These are phyloP conservation scores for Marasmius sp. DNA, from an alignment of 1,284 basidiomycete species.

Conservation along the genomic window DNA sequence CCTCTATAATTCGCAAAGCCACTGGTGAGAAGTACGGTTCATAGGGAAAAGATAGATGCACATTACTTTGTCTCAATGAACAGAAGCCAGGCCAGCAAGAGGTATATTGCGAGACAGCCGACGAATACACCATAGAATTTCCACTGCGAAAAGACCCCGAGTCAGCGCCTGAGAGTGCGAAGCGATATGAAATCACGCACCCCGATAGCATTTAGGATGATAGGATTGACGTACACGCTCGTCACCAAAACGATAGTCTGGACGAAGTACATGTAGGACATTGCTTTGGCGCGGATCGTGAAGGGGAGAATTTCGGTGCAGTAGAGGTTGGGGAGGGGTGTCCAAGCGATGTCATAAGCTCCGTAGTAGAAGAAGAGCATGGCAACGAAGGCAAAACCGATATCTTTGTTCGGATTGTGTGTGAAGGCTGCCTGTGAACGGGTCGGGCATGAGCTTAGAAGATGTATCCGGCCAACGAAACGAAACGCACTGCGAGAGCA, in stretches of 20 bases:
- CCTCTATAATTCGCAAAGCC: neutral
- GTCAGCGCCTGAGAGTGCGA: neutral
- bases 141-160: neutral
- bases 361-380: slow-evolving; percentile 10
- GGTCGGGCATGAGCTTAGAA: neutral
- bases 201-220: slow-evolving; percentile 4
- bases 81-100: neutral
- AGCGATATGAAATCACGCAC: neutral
- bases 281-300: slow-evolving; percentile 4
- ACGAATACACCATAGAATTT: neutral
- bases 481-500: neutral
- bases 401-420: neutral
- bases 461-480: neutral
- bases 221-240: slow-evolving; percentile 7
- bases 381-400: neutral
- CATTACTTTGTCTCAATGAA: neutral
- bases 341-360: slow-evolving; percentile 7
- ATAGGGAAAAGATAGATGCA: neutral
- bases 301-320: slow-evolving; percentile 7
- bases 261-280: slow-evolving; percentile 6
- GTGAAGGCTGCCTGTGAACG: neutral
- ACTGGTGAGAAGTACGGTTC: neutral
- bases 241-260: slow-evolving; percentile 2
- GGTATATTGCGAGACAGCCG: neutral
- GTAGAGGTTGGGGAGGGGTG: slow-evolving; percentile 5